Base-by-base conservation (phyloP, 352 stramenopile genomes). In the Globisporangium nagaii region DNA sequence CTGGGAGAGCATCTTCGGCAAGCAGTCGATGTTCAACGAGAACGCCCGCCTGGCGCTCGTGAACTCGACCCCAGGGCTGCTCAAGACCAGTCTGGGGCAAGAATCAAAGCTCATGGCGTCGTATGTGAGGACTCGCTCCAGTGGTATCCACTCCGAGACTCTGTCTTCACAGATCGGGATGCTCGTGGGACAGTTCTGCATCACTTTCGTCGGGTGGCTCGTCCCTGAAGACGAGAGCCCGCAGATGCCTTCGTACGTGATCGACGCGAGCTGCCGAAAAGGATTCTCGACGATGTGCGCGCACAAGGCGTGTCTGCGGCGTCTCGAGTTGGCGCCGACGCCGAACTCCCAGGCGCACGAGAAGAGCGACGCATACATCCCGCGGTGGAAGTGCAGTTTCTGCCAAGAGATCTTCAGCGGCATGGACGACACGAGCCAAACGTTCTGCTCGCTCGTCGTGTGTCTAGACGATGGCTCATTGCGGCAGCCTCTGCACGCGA, bases 1-100 rank as follows among this genome's bases (percentile, higher is more conserved):
- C 53, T 88, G 78, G 78, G 64, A 66, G 20, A 75, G 49, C 19
- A 73, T 88, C 20, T 88, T 88, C 45, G 78, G 78, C 2, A 72
- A 67, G 17, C 78, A 88, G 48, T 84, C 75, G 20, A 60, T 77
- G 27, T 79, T 86, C 48, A 56, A 27, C 32, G 60, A 60, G 25
- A 70, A 62, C 27, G 71, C 71, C n/a, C 65, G 68, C 1, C 30
- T 88, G 11, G 76, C 59, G 6, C 35, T 69, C 5, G 58, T 88
- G 41, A 88, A 81, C 49, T 65, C 68, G 24, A 84, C 60, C 0
- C 57, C 63, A 1, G 75, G 72, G 17, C 45, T 86, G 3, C 41
- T 84, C 32, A 71, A 72, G n/a, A 73, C 66, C 22, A 28, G 42
- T 1, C 50, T 77, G 17, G 44, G 54, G 19, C 62, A 39, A 30